Evolutionary conservation across 2,329 filamentous ascomycete genomes (phyloP).

Genomic region (Epichloe uncinata): DNA sequence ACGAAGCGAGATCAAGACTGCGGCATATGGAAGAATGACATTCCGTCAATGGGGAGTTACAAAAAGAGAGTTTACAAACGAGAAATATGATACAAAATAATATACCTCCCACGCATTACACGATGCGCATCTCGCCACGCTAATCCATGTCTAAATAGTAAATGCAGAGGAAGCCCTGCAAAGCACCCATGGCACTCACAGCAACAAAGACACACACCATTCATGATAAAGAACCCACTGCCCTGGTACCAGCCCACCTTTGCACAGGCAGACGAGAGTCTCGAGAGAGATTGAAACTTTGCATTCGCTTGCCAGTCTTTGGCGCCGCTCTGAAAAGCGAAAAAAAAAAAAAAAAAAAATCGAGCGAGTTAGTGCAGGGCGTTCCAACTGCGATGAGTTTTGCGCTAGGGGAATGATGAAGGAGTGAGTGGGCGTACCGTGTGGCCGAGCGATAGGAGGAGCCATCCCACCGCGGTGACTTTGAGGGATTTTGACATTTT

Average conservation of each 20-base stretch:
- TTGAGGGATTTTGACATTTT: constrained; percentile 6
- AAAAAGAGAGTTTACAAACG: no score
- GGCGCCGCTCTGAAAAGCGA: constrained; percentile 2
- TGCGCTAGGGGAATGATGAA: neutral
- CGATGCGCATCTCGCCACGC: constrained; percentile 15
- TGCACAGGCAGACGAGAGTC: constrained; percentile 5
- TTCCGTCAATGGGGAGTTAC: no score
- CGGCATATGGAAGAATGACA: no score
- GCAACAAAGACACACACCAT: constrained; percentile 6
- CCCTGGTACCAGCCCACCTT: constrained; percentile 9
- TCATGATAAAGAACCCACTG: constrained; percentile 8
- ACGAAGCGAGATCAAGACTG: constrained; percentile 4
- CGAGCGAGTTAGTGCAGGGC: neutral
- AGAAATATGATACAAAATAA: no score
- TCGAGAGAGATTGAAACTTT: constrained; percentile 6
- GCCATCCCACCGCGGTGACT: constrained; percentile 6
- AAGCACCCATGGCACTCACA: constrained; percentile 4
- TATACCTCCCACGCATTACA: no score
- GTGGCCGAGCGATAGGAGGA: constrained; percentile 7
- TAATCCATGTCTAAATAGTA: constrained; percentile 4
- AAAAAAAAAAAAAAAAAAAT: no score
- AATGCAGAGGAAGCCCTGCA: constrained; percentile 8
- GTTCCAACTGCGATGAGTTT: neutral
- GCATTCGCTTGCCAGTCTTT: constrained; percentile 9
- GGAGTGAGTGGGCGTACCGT: constrained; percentile 2